These are phyloP conservation scores for Wickerhamiella hasegawae DNA, from an alignment of 805 yeast genomes.

Conservation along the genomic window DNA sequence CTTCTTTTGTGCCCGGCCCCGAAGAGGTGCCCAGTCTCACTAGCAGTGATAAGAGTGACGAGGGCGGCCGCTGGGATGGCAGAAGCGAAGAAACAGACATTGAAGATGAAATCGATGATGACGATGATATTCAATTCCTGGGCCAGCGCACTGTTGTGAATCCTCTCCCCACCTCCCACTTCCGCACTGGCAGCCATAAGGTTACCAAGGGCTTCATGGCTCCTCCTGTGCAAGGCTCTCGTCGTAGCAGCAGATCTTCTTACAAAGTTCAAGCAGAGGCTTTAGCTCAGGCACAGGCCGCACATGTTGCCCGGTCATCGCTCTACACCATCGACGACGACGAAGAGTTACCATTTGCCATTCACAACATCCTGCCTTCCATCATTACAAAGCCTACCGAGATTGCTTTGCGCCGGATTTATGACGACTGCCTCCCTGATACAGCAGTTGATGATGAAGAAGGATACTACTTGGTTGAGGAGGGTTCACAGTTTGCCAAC, in stretches of 20 bases:
- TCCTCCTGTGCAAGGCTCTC: conserved; percentile 1
- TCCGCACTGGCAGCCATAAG: neutral
- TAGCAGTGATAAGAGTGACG: neutral
- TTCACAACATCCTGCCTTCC: conserved; percentile 1
- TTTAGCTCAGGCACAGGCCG: too few species aligned
- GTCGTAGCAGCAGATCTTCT: too few species aligned
- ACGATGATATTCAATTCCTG: conserved; percentile 2
- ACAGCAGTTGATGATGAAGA: conserved; percentile 13
- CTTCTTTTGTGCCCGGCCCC: neutral
- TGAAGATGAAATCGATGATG: neutral
- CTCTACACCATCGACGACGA: too few species aligned
- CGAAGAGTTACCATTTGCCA: conserved; percentile 1
- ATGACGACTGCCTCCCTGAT: conserved; percentile 9
- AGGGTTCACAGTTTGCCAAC: conserved; percentile 32
- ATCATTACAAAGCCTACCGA: conserved; percentile 12
- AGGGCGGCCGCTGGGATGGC: neutral
- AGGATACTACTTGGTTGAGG: conserved; percentile 23
- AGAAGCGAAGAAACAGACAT: too few species aligned
- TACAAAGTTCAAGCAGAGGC: too few species aligned
- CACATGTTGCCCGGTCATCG: too few species aligned
- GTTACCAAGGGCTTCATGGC: neutral
- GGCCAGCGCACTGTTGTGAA: neutral
- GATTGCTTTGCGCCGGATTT: conserved; percentile 12
- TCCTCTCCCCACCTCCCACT: neutral
- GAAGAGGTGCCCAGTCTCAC: neutral